phyloP scores from a whole-genome alignment of 208 protist species.

The Wallacemonas collosoma region DNA sequence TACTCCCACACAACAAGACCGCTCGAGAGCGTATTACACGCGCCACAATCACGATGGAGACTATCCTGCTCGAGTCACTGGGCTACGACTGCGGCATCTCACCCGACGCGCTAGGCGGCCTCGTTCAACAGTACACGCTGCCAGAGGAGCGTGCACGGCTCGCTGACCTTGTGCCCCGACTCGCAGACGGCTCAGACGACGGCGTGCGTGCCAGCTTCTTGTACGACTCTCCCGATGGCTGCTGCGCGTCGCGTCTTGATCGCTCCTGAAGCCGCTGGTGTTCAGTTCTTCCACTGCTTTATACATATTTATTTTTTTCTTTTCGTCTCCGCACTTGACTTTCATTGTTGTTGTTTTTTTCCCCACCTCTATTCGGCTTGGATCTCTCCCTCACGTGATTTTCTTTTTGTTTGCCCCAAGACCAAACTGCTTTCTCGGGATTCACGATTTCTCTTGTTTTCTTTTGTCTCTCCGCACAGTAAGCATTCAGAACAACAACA shows the following conservation, averaged over 20 bases:
- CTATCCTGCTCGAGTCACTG: conserved; percentile 32
- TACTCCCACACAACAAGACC: conserved; percentile 43
- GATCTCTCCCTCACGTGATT: neutral
- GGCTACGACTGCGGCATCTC: conserved; percentile 60
- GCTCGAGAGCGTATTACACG: conserved; percentile 20
- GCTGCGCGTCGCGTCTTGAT: neutral
- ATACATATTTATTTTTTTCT: neutral
- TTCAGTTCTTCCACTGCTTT: no score
- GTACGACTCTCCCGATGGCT: neutral
- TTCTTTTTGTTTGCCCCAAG: conserved; percentile 15
- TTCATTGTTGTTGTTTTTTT: neutral
- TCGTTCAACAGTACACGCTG: conserved; percentile 45
- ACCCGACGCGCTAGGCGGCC: conserved; percentile 26
- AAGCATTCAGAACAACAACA: no score
- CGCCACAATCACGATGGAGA: conserved; percentile 32
- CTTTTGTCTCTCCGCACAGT: no score
- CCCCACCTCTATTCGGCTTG: neutral
- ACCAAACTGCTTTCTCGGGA: no score
- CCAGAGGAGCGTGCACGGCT: neutral
- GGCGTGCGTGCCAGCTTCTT: neutral
- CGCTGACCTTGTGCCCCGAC: neutral
- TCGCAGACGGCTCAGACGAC: neutral
- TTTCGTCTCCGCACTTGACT: no score
- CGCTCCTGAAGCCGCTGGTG: no score
- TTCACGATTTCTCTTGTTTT: no score